Evolutionary conservation across 257 asterid species (phyloP).

Genomic region (Scutellaria baicalensis): DNA sequence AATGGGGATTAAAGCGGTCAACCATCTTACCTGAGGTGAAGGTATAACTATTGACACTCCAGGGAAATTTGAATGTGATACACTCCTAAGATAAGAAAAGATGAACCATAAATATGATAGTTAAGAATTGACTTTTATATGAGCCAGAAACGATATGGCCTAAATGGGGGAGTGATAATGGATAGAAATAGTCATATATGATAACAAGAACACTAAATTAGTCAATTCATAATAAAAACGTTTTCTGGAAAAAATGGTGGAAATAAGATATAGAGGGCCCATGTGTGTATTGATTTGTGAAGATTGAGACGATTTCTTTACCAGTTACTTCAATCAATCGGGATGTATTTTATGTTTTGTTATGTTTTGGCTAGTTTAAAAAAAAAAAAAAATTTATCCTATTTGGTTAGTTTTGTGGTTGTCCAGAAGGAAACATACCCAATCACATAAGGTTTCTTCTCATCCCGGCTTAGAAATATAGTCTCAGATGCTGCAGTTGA

Average conservation of each 20-base stretch:
- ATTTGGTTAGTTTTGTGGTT: too few relatives aligned
- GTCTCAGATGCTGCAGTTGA: slow-evolving; percentile 49
- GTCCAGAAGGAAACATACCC: slow-evolving; percentile 42
- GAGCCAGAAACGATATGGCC: neutral
- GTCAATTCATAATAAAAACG: too few relatives aligned
- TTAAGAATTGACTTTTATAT: neutral
- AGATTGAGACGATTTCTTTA: too few relatives aligned
- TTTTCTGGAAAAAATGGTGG: too few relatives aligned
- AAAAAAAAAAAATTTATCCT: too few relatives aligned
- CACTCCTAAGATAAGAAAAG: slow-evolving; percentile 41
- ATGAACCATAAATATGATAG: neutral
- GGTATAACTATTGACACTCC: slow-evolving; percentile 52
- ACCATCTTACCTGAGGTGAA: slow-evolving; percentile 49
- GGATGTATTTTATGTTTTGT: too few relatives aligned
- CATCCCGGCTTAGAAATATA: slow-evolving; percentile 66
- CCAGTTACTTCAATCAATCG: too few relatives aligned
- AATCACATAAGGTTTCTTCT: slow-evolving; percentile 47
- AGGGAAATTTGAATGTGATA: slow-evolving; percentile 38
- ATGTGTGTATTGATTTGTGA: too few relatives aligned
- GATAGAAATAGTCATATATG: too few relatives aligned
- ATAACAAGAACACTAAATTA: too few relatives aligned
- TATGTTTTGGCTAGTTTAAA: too few relatives aligned
- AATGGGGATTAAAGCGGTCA: neutral
- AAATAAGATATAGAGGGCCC: too few relatives aligned
- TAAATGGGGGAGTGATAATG: neutral